Percentiles rank a stretch among this genome's conserved stretches.
Conservation (phyloP, 495 filamentous ascomycete species). For the Penicillium mononematosum region DNA sequence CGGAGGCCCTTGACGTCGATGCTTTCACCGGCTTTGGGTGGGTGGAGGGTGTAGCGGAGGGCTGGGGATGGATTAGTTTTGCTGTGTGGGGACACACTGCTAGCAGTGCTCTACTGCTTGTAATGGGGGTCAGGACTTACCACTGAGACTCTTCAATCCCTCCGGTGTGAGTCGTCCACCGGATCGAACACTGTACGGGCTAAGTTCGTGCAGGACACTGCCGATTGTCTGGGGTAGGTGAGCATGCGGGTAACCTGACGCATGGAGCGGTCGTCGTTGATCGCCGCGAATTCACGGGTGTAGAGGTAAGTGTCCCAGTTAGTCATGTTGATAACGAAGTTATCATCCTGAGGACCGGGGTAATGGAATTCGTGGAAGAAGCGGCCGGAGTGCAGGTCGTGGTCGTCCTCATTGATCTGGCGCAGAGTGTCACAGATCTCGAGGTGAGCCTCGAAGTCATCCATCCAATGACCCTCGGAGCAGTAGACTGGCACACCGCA, state of each 20-base stretch:
- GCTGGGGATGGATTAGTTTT: conserved; percentile 47
- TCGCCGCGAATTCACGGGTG: conserved; percentile 79
- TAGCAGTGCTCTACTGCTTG: background rate
- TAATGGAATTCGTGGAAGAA: conserved; percentile 94
- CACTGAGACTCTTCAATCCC: conserved; percentile 87
- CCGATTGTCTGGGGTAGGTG: conserved; percentile 88
- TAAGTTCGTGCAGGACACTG: conserved; percentile 89
- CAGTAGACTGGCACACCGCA: conserved; percentile 94
- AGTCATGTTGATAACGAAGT: conserved; percentile 91
- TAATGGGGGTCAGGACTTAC: conserved; percentile 48
- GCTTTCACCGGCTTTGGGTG: conserved; percentile 73
- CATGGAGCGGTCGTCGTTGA: conserved; percentile 83
- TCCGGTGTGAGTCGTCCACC: conserved; percentile 75
- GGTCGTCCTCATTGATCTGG: conserved; percentile 97
- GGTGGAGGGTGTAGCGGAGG: conserved; percentile 89
- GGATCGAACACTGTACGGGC: conserved; percentile 77
- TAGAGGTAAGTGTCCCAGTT: conserved; percentile 98
- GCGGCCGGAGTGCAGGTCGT: conserved; percentile 85
- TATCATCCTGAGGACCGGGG: conserved; percentile 83
- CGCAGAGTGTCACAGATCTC: conserved; percentile 87
- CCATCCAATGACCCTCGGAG: conserved; percentile 88
- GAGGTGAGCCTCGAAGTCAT: conserved; percentile 89
- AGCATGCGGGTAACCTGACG: conserved; percentile 88
- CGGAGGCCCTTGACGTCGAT: conserved; percentile 74
- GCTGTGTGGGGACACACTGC: background rate